A percentile compares a stretch with the other conserved stretches of the same genome.
These are phyloP conservation scores for Fusarium agapanthi DNA, from an alignment of 2,329 filamentous ascomycete genomes.

Conservation along the genomic window DNA sequence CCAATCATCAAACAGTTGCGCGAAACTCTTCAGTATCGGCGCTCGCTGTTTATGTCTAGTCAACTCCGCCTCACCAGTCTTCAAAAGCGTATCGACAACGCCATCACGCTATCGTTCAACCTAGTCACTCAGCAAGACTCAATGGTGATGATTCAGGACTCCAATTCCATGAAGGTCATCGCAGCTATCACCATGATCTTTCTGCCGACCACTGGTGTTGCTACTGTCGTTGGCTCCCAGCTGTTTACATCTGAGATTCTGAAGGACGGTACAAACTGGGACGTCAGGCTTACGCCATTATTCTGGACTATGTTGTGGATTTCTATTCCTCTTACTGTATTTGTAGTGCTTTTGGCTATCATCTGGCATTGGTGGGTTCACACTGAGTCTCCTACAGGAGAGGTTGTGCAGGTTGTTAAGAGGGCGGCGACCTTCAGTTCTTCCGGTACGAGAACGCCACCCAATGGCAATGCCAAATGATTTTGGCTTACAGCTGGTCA, in stretches of 20 bases:
- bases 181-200: slow-evolving; percentile 51
- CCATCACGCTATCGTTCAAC: slow-evolving; percentile 48
- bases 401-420: slow-evolving; percentile 33
- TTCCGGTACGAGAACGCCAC: slow-evolving; percentile 13
- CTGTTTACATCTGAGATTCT: slow-evolving; percentile 36
- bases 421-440: slow-evolving; percentile 35
- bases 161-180: slow-evolving; percentile 50
- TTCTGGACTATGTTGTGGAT: slow-evolving; percentile 46
- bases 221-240: slow-evolving; percentile 45
- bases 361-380: slow-evolving; percentile 45
- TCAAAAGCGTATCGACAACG: slow-evolving; percentile 48
- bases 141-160: slow-evolving; percentile 47
- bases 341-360: slow-evolving; percentile 35
- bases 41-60: slow-evolving; percentile 48
- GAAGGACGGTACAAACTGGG: slow-evolving; percentile 33
- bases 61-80: slow-evolving; percentile 47
- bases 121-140: slow-evolving; percentile 50
- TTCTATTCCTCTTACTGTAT: slow-evolving; percentile 43
- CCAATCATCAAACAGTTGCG: slow-evolving; percentile 39
- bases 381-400: slow-evolving; percentile 30
- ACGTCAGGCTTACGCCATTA: slow-evolving; percentile 37
- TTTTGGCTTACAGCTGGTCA: neutral
- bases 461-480: slow-evolving; percentile 4
- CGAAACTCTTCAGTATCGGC: slow-evolving; percentile 45
- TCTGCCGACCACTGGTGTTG: slow-evolving; percentile 49